Base-by-base conservation (phyloP, 2,329 filamentous ascomycete genomes). In the Trichoderma semiorbis region DNA sequence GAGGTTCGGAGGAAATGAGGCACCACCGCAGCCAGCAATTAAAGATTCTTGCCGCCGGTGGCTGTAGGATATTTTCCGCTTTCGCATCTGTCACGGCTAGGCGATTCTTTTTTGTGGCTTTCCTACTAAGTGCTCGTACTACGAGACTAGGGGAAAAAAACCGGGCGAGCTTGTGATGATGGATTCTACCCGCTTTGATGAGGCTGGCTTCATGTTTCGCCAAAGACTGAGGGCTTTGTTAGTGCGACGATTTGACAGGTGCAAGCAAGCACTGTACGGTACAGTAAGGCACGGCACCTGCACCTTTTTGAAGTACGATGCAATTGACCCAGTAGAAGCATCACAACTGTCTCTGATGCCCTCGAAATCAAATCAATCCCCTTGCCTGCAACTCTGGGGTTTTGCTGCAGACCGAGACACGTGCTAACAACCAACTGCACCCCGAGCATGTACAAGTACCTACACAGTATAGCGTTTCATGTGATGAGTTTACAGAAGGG, bases 351-450 rank as follows among this genome's bases (percentile, higher is more conserved):
- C 47, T 63, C 34, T 18, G 50, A 36, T 32, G 18, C 57, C 39
- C 50, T 67, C 30, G 36, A 34, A 57, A 67, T 67, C 10, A 18
- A 53, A 21, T 21, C 30, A 11, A 30, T 43, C 28, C 28, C 53
- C 34, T 60, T 36, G 65, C 65, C 26, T 68, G 53, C 53, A 36
- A 21, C 50, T 30, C 53, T 21, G 53, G 64, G 50, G 65, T 12
- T 30, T 24, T 66, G 60, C 60, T 70, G 69, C 69, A 70, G 69
- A 34, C 47, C 30, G 61, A 70, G 69, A 66, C 69, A 70, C 69
- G 69, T 70, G 69, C 61, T 30, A 18, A 24, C 43, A 34, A 39
- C 69, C 47, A 57, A 50, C 60, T 66, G 69, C 69, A 66, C 18
- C 68, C 68, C 55, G 58, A 58, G 6, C 55, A 32, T 28, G 55